A percentile compares a stretch with the other conserved stretches of the same genome.
These are phyloP conservation scores for Globisporangium emineosum DNA, from an alignment of 352 stramenopile species.

Conservation along the genomic window DNA sequence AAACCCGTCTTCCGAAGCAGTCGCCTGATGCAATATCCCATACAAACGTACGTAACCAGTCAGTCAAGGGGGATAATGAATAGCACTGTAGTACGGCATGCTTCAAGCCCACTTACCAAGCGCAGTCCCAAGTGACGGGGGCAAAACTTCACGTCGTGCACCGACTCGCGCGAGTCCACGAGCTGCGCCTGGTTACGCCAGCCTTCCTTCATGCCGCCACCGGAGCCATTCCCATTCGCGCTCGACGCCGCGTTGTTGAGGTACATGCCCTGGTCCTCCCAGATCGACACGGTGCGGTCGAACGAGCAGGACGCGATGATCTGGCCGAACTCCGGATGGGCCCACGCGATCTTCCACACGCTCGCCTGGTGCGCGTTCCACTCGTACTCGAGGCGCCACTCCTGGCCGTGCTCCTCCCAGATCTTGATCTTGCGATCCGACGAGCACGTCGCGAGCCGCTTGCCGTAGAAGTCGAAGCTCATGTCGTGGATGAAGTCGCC, in stretches of 20 bases:
- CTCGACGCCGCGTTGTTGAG: constrained; percentile 27
- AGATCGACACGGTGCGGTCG: constrained; percentile 93
- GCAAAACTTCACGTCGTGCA: constrained; percentile 96
- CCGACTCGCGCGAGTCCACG: constrained; percentile 89
- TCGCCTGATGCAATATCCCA: constrained; percentile 55
- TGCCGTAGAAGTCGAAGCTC: constrained; percentile 92
- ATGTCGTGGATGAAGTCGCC: constrained; percentile 92
- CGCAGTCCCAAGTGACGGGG: constrained; percentile 91
- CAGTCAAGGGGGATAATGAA: not conserved
- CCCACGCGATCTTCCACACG: constrained; percentile 94
- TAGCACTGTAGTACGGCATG: not conserved
- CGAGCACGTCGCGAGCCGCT: constrained; percentile 87
- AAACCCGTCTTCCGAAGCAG: constrained; percentile 92
- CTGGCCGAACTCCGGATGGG: constrained; percentile 95
- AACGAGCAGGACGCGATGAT: constrained; percentile 93
- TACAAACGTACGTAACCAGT: not conserved
- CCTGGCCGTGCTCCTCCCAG: constrained; percentile 80
- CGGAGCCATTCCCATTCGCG: not conserved
- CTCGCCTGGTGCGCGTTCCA: constrained; percentile 88
- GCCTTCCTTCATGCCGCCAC: constrained; percentile 41
- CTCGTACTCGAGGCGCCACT: constrained; percentile 89
- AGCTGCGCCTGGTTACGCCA: constrained; percentile 87
- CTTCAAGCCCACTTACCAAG: constrained; percentile 39
- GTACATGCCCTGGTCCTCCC: constrained; percentile 89
- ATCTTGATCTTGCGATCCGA: constrained; percentile 93